Evolutionary conservation across 768 basidiomycete species (phyloP).

Genomic region (Russula sp.): DNA sequence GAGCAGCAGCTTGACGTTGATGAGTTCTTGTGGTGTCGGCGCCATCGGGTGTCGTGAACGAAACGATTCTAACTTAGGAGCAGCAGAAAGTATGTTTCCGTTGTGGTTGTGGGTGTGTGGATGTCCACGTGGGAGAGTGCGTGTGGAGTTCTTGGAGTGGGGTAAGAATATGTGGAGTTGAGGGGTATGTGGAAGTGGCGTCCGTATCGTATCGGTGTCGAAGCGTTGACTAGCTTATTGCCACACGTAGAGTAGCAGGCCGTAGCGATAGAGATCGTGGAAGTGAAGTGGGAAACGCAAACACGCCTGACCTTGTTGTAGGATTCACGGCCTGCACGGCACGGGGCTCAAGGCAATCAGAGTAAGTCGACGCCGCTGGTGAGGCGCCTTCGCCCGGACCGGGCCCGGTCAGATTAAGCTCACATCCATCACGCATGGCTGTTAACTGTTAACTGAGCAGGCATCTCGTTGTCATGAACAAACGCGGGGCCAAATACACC

Average conservation of each 20-base stretch:
- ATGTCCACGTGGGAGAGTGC: not conserved
- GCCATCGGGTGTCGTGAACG: not conserved
- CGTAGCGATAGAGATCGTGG: not conserved
- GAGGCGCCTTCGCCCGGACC: no score
- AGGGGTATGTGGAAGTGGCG: not conserved
- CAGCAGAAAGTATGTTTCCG: not conserved
- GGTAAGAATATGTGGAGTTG: not conserved
- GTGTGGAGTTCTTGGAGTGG: not conserved
- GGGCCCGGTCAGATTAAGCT: no score
- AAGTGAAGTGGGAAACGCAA: no score
- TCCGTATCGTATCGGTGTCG: not conserved
- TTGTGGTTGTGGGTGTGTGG: not conserved
- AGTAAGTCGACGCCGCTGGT: not conserved
- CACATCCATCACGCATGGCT: no score
- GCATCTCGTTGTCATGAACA: not conserved
- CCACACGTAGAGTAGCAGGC: not conserved
- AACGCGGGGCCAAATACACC: not conserved
- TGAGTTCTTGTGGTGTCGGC: slow-evolving; percentile 10
- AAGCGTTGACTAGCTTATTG: not conserved
- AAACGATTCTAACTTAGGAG: no score
- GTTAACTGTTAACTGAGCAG: not conserved
- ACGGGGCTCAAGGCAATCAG: not conserved
- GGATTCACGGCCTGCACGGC: not conserved
- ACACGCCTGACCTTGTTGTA: not conserved
- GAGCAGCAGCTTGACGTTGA: slow-evolving; percentile 78